A percentile compares a stretch with the other conserved stretches of the same genome.
These are phyloP conservation scores for Thelonectria discophora DNA, from an alignment of 2,329 filamentous ascomycete species.

Conservation along the genomic window DNA sequence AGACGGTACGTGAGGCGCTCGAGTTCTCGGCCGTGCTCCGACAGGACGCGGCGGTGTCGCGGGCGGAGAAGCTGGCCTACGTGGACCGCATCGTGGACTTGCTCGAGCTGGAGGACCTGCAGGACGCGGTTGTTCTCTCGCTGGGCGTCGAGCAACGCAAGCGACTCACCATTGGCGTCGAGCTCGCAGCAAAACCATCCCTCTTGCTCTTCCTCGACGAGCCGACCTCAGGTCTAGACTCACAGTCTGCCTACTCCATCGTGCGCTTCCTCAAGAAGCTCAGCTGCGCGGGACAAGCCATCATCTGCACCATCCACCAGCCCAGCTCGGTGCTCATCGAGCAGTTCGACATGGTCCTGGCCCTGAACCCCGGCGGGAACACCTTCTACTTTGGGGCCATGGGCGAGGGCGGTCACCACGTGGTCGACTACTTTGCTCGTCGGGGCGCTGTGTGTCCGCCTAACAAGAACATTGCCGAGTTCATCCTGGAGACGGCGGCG, in stretches of 20 bases:
- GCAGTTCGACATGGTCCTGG: constrained; percentile 61
- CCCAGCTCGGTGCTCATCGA: constrained; percentile 61
- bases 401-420: constrained; percentile 54
- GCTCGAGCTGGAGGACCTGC: constrained; percentile 69
- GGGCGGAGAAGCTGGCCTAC: constrained; percentile 70
- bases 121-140: constrained; percentile 66
- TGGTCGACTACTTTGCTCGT: constrained; percentile 62
- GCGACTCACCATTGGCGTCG: constrained; percentile 62
- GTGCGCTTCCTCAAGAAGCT: constrained; percentile 66
- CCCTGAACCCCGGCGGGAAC: constrained; percentile 59
- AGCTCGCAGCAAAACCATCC: constrained; percentile 61
- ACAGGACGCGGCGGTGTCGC: constrained; percentile 62
- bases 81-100: constrained; percentile 70
- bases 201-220: constrained; percentile 70
- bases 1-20: constrained; percentile 71
- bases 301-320: constrained; percentile 68
- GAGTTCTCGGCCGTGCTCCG: constrained; percentile 70
- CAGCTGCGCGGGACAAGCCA: constrained; percentile 62
- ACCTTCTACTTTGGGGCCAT: constrained; percentile 62
- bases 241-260: constrained; percentile 64
- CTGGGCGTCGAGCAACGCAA: constrained; percentile 66
- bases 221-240: constrained; percentile 63
- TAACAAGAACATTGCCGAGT: constrained; percentile 57
- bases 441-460: constrained; percentile 72
- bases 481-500: constrained; percentile 56